Percentiles rank a stretch among this genome's conserved stretches.
These are phyloP conservation scores for Chaetomium fimeti DNA, from an alignment of 495 filamentous ascomycete species.

Conservation along the genomic window DNA sequence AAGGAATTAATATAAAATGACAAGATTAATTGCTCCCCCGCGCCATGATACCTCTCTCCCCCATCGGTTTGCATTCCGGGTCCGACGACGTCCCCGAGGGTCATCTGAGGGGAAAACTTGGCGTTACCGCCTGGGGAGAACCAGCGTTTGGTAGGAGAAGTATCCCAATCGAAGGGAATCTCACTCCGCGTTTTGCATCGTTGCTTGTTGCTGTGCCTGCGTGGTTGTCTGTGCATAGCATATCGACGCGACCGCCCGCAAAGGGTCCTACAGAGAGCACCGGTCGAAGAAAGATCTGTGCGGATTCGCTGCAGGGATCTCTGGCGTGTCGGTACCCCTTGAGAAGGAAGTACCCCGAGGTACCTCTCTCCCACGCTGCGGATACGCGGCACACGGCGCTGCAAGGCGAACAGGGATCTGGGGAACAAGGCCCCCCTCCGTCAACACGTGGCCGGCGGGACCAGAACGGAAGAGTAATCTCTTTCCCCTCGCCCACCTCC, in stretches of 20 bases:
- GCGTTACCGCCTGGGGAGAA: background rate
- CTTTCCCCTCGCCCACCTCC: constrained; percentile 22
- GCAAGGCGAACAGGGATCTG: constrained; percentile 9
- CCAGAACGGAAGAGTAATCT: constrained; percentile 42
- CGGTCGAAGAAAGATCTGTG: constrained; percentile 15
- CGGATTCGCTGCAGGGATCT: constrained; percentile 22
- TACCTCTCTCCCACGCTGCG: constrained; percentile 17
- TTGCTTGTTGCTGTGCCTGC: background rate
- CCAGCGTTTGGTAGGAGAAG: background rate
- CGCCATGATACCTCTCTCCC: background rate
- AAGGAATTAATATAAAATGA: constrained; percentile 4
- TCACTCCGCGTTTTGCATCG: background rate
- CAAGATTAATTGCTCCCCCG: constrained; percentile 20
- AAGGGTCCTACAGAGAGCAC: background rate
- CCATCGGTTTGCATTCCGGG: background rate
- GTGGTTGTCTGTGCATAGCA: background rate
- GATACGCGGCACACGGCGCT: constrained; percentile 19
- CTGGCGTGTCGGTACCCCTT: background rate
- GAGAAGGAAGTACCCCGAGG: constrained; percentile 19
- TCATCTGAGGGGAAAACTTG: background rate
- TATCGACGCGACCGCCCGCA: background rate
- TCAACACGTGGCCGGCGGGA: constrained; percentile 47
- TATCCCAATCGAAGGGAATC: background rate
- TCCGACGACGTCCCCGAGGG: background rate
- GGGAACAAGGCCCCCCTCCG: constrained; percentile 17